Conservation (phyloP, 768 basidiomycete species). For the Tephrocybe sp. region DNA sequence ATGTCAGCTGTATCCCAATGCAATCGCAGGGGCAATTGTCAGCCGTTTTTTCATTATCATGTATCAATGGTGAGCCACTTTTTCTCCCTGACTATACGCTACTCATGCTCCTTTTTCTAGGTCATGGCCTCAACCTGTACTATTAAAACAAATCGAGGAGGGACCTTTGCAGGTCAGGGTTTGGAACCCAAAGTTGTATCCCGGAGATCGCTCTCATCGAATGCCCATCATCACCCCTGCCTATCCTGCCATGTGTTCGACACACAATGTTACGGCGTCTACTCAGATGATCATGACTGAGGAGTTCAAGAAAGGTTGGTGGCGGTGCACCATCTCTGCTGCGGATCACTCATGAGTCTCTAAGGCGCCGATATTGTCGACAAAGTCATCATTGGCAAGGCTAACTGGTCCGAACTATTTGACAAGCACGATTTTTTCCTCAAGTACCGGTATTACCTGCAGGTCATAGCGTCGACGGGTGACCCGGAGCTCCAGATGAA, state of each 20-base stretch:
- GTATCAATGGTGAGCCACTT: conserved; percentile 80
- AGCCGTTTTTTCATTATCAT: conserved; percentile 98
- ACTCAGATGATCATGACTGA: conserved; percentile 96
- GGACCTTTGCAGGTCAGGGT: conserved; percentile 91
- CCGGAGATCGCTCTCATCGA: conserved; percentile 88
- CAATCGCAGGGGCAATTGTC: conserved; percentile 91
- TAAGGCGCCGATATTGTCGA: conserved; percentile 94
- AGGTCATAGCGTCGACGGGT: conserved; percentile 91
- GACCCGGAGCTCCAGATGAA: conserved; percentile 85
- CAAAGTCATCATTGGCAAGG: conserved; percentile 81
- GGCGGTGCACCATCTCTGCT: neutral
- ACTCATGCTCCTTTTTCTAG: conserved; percentile 39
- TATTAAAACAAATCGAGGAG: conserved; percentile 95
- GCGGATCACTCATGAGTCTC: conserved; percentile 11
- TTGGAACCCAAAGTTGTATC: conserved; percentile 98
- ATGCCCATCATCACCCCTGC: conserved; percentile 99
- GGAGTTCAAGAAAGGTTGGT: conserved; percentile 87
- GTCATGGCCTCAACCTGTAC: conserved; percentile 98
- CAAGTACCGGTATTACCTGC: conserved; percentile 94
- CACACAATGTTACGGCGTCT: conserved; percentile 95
- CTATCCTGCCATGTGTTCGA: conserved; percentile 98
- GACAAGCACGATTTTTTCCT: conserved; percentile 95
- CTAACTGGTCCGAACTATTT: conserved; percentile 93
- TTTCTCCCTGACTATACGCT: neutral
- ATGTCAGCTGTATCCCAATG: conserved; percentile 97